Evolutionary conservation across 257 asterid genomes (phyloP).

Genomic region (Solanum etuberosum): DNA sequence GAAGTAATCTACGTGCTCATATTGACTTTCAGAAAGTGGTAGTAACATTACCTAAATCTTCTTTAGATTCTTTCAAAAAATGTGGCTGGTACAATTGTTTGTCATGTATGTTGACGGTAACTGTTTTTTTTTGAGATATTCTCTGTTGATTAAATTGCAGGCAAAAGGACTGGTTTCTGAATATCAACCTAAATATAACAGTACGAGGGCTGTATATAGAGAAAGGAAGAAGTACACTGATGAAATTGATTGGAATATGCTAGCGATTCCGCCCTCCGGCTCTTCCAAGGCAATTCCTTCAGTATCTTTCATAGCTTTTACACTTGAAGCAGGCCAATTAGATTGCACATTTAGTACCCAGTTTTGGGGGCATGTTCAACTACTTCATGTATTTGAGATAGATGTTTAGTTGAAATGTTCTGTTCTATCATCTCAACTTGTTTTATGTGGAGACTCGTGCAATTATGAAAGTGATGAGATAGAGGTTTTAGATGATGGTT

Average conservation of each 20-base stretch:
- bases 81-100: not conserved
- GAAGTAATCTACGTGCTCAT: not conserved
- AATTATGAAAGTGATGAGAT: not conserved
- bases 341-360: not conserved
- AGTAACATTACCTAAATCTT: not conserved
- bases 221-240: constrained; percentile 86
- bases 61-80: not conserved
- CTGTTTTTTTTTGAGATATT: not conserved
- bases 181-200: constrained; percentile 88
- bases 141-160: constrained; percentile 27
- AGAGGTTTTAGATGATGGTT: not conserved
- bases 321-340: not conserved
- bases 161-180: constrained; percentile 93
- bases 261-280: constrained; percentile 92
- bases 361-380: not conserved
- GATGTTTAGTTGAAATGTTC: not conserved
- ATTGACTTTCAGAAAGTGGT: not conserved
- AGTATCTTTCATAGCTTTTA: not conserved
- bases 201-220: constrained; percentile 96
- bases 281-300: constrained; percentile 54
- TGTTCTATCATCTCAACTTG: not conserved
- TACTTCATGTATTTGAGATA: not conserved
- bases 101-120: not conserved
- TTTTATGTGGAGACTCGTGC: not conserved
- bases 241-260: constrained; percentile 98